Conservation (phyloP, 352 stramenopile species). For the Peronospora destructor region DNA sequence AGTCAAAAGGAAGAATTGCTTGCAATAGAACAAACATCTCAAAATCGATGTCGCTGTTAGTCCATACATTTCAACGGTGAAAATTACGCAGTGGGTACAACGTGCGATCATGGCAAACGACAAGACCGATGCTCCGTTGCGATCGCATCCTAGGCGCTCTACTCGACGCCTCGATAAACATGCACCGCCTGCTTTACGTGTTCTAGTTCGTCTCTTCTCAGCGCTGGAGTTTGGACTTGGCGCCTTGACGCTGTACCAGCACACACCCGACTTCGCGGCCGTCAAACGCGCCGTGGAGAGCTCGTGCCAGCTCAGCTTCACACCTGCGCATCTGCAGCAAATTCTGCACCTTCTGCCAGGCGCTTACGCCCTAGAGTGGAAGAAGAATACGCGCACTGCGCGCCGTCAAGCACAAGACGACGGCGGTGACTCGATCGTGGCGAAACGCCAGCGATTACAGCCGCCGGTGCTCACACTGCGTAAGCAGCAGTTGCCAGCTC, state of each 20-base stretch:
- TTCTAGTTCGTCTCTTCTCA: slow-evolving; percentile 52
- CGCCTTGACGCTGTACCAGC: slow-evolving; percentile 65
- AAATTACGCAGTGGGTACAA: too few species aligned
- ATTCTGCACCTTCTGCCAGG: slow-evolving; percentile 46
- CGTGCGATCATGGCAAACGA: background rate
- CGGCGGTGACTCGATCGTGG: slow-evolving; percentile 9
- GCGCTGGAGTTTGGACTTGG: slow-evolving; percentile 67
- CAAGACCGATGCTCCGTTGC: background rate
- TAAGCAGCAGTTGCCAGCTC: slow-evolving; percentile 35
- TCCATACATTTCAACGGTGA: too few species aligned
- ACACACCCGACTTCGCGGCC: slow-evolving; percentile 49
- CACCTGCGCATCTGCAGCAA: slow-evolving; percentile 45
- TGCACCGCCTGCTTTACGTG: slow-evolving; percentile 34
- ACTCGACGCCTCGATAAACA: slow-evolving; percentile 29
- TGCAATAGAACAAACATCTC: too few species aligned
- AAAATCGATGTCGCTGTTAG: too few species aligned
- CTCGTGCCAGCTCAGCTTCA: slow-evolving; percentile 56
- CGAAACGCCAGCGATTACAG: slow-evolving; percentile 21
- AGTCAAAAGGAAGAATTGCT: too few species aligned
- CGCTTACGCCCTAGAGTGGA: slow-evolving; percentile 45
- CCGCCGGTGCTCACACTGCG: slow-evolving; percentile 45
- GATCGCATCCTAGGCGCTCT: background rate
- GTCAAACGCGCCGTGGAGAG: slow-evolving; percentile 64
- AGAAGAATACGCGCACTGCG: slow-evolving; percentile 29
- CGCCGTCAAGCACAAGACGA: slow-evolving; percentile 20